A percentile compares a stretch with the other conserved stretches of the same genome.
phyloP scores from a whole-genome alignment of 352 stramenopile genomes.

The Pythium phragmitis region DNA sequence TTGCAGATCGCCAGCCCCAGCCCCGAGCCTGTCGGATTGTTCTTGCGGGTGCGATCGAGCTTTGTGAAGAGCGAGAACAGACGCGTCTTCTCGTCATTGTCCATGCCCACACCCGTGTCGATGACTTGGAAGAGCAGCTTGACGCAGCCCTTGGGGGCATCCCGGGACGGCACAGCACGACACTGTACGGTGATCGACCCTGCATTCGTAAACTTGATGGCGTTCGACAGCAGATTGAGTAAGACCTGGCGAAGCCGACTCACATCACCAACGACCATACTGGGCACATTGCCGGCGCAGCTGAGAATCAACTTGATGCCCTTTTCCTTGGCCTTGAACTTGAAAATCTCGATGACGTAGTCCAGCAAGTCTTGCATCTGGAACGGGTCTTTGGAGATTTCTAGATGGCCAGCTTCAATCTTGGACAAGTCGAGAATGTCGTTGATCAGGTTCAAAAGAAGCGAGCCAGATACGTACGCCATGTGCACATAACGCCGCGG shows the following conservation, averaged over 20 bases:
- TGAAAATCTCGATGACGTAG: slow-evolving; percentile 90
- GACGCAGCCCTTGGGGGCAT: slow-evolving; percentile 62
- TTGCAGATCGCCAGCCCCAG: slow-evolving; percentile 88
- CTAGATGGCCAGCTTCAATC: slow-evolving; percentile 90
- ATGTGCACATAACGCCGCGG: slow-evolving; percentile 82
- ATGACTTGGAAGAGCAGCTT: slow-evolving; percentile 86
- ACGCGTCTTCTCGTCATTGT: slow-evolving; percentile 74
- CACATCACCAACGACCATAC: slow-evolving; percentile 75
- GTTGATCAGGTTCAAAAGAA: slow-evolving; percentile 92
- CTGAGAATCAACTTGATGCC: slow-evolving; percentile 80
- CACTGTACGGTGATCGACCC: slow-evolving; percentile 81
- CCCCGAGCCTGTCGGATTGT: slow-evolving; percentile 86
- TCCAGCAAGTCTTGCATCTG: slow-evolving; percentile 80
- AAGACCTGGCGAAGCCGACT: slow-evolving; percentile 76
- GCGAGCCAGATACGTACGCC: slow-evolving; percentile 79
- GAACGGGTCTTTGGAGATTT: slow-evolving; percentile 86
- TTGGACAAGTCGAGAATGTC: slow-evolving; percentile 93
- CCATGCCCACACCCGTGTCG: slow-evolving; percentile 81
- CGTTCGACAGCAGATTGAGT: slow-evolving; percentile 84
- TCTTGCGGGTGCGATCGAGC: slow-evolving; percentile 72
- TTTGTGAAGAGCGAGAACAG: slow-evolving; percentile 86
- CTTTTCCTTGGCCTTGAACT: slow-evolving; percentile 83
- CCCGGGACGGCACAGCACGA: slow-evolving; percentile 60
- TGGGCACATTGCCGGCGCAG: slow-evolving; percentile 81
- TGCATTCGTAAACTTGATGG: slow-evolving; percentile 86